These are phyloP conservation scores for Pythium sukuiense DNA, from an alignment of 352 stramenopile genomes.

Conservation along the genomic window DNA sequence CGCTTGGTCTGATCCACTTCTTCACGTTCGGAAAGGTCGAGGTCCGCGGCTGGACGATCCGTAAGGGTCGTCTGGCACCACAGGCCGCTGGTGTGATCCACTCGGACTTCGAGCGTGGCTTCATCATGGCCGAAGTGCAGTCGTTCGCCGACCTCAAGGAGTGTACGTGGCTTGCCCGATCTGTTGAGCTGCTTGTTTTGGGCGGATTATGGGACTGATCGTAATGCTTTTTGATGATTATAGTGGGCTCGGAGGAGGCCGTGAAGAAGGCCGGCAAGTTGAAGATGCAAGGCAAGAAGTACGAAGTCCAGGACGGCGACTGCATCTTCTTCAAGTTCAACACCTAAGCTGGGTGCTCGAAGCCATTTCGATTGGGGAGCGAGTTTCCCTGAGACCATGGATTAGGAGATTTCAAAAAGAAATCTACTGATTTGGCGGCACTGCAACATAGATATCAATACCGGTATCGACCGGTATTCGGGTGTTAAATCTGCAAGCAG, in stretches of 20 bases:
- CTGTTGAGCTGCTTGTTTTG: not conserved
- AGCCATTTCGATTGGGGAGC: too few species aligned
- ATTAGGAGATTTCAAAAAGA: slow-evolving; percentile 14
- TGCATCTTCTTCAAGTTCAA: slow-evolving; percentile 94
- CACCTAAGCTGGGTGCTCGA: slow-evolving; percentile 73
- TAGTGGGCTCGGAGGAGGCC: slow-evolving; percentile 81
- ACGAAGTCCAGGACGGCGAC: slow-evolving; percentile 87
- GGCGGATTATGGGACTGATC: not conserved
- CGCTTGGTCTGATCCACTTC: slow-evolving; percentile 98
- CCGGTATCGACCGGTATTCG: slow-evolving; percentile 5
- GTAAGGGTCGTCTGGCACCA: slow-evolving; percentile 94
- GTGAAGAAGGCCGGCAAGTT: slow-evolving; percentile 90
- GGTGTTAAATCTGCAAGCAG: slow-evolving; percentile 11
- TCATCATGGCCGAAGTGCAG: slow-evolving; percentile 96
- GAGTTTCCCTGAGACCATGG: not conserved
- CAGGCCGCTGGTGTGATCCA: slow-evolving; percentile 99
- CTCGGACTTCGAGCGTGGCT: slow-evolving; percentile 99
- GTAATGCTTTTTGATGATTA: not conserved
- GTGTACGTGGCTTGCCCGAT: slow-evolving; percentile 42
- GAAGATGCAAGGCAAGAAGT: slow-evolving; percentile 91
- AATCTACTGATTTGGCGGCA: slow-evolving; percentile 16
- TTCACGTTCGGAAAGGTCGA: slow-evolving; percentile 99
- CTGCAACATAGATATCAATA: not conserved
- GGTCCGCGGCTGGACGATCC: slow-evolving; percentile 99
- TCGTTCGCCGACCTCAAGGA: slow-evolving; percentile 90